Base-by-base conservation (phyloP, 352 stramenopile species). In the Phytophthora uliginosa region DNA sequence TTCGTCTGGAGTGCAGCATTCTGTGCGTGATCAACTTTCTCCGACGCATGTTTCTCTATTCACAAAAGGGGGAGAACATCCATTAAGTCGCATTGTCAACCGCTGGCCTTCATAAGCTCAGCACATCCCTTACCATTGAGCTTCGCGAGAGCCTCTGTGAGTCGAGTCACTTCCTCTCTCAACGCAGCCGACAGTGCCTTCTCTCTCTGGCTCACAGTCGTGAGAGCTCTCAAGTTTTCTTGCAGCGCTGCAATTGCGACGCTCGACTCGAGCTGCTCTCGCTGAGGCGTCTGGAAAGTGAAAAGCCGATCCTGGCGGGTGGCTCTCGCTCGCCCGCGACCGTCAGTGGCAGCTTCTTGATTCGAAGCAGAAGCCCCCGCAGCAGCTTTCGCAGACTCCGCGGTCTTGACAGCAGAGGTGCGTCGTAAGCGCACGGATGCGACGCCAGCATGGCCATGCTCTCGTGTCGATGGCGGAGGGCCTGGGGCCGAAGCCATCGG, bases 11-110 rank as follows among this genome's bases (percentile, higher is more conserved):
- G 51, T 2, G 28, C 47, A 7, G 45, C 53, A 33, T 77, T 82
- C 36, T 86, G 88, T 26, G 90, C 80, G 51, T 86, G 77, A 50
- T 91, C 82, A 13, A 66, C 59, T 13, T 86, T 89, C 51, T 92
- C 74, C 36, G 76, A 69, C 9, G 86, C 78, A 8, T 78, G 78
- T 42, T 72, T 31, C 42, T 91, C 82, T 92, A 51, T 31, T 20
- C 18, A n/a, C 38, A 45, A 17, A 4, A 18, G 42, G 3, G 7
- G n/a, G 8, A 52, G 8, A 33, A 28, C 17, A 55, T 22, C 13
- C 40, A 26, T 10, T 28, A 28, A 57, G 7, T 13, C 38, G 2
- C 38, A 17, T 45, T 45, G 28, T 31, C 48, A 54, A 33, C 28
- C 48, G 13, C 48, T 31, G 22, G 2, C 9, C n/a, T 31, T 33